Percentiles rank a stretch among this genome's conserved stretches.
phyloP scores from a whole-genome alignment of 768 basidiomycete genomes.

The Lentinula guzmanii region DNA sequence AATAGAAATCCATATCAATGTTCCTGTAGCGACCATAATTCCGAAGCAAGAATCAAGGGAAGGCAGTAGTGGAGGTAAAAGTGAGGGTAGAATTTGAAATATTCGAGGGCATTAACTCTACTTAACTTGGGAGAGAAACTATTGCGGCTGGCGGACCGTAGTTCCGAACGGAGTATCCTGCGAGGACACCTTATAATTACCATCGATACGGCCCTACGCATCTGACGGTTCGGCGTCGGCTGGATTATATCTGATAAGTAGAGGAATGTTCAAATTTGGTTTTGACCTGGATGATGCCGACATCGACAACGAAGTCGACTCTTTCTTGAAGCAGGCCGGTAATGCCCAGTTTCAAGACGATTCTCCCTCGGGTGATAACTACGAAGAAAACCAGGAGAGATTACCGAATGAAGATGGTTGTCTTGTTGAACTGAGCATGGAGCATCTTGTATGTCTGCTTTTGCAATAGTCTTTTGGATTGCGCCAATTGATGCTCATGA shows the following conservation, averaged over 20 bases:
- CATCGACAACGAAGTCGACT: not conserved
- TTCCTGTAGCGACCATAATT: conserved; percentile 20
- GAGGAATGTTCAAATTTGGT: not conserved
- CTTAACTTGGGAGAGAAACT: not conserved
- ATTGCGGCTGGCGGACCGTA: no score
- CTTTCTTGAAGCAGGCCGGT: not conserved
- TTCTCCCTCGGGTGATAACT: not conserved
- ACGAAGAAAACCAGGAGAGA: not conserved
- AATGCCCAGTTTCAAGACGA: not conserved
- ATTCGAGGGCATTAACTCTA: not conserved
- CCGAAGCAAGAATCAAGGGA: not conserved
- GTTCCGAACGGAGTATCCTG: no score
- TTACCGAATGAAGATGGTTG: not conserved
- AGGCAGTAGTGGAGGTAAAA: not conserved
- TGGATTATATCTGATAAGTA: no score
- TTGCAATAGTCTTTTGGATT: not conserved
- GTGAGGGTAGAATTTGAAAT: not conserved
- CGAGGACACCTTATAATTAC: no score
- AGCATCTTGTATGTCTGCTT: not conserved
- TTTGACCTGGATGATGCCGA: not conserved
- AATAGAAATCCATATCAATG: conserved; percentile 40
- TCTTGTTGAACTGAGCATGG: not conserved
- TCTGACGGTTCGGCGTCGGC: no score
- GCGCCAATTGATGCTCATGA: not conserved
- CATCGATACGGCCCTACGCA: no score